Base-by-base conservation (phyloP, 495 filamentous ascomycete species). In the Xylaria castorea region DNA sequence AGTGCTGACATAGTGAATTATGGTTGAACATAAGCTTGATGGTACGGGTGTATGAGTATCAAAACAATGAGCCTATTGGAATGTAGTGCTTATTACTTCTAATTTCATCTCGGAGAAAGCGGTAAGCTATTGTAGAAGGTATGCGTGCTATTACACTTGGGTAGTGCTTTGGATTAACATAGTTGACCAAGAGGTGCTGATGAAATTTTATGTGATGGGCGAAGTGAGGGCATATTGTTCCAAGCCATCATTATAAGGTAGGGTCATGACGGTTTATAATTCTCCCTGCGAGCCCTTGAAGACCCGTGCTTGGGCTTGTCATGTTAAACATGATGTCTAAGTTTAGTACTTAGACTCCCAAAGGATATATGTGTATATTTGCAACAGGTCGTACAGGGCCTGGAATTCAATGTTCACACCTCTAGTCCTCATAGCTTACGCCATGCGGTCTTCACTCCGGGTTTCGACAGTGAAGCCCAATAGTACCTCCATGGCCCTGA, bases 341-440 rank as follows among this genome's bases (percentile, higher is more conserved):
- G 57, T 61, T 32, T 11, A 22, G 18, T 38, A 25, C 42, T 25
- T 55, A 68, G 36, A 46, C 32, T 63, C 22, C 22, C 18, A 20
- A 63, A 44, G n/a, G 27, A 40, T 22, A 44, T 44, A 38, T 55
- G 18, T 46, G 14, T 32, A 48, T 48, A 48, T 68, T 68, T 46
- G 30, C 36, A 44, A 51, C 36, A 25, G 65, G n/a, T 34, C 48
- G n/a, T 20, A 57, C 12, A 27, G 9, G 65, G 34, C 50, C n/a
- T 57, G 50, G 5, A 20, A 68, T 57, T 14, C 50, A 30, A 40
- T 44, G 16, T 55, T 48, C 34, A 3, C 32, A 36, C 48, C 48
- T 42, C 22, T 9, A 42, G 32, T n/a, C 65, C 34, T 30, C 57
- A 1, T 34, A 22, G 57, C 32, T 61, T 11, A 61, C 18, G 57